Evolutionary conservation across 805 yeast genomes (phyloP), one percentile per base, ranked within the genome.

Genomic region (Maudiozyma bulderi): DNA sequence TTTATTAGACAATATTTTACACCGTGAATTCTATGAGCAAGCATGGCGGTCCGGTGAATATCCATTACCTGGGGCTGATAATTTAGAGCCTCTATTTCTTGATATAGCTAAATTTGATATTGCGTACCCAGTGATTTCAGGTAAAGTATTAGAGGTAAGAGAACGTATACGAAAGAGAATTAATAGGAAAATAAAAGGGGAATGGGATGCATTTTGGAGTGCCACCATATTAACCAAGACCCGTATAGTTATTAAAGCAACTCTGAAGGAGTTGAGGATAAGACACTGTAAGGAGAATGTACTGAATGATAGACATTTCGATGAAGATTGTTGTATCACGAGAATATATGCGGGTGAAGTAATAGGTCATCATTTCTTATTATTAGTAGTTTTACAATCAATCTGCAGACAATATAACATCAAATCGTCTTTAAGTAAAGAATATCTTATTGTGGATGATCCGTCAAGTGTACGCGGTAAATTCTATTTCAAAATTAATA

Each of bases 311-410:
- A 38, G 14, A 38, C 14, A 38, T 35, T 52, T 11, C 49, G 28
- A 51, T 3, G 65, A 63, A 35, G 61, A 59, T 44, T 52, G 54
- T 35, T 53, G 59, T 51, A 34, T 61, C 14, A 40, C 59, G 13
- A 48, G 66, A 43, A 50, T 63, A 2, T 63, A 61, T 46, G 53
- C 64, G 1, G 55, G 60, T 6, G 63, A 61, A 33, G 44, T 52
- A 3, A 51, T 44, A 20, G 65, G 66, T 3, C 54, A 54, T 34
- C 56, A 59, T 8, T 44, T 61, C 7, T 30, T 59, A 2, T 40
- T 57, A 4, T 50, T 61, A 6, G 50, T 58, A 5, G 61, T 63
- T 11, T 47, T 63, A 14, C 65, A 63, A 42, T 45, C 52, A 4
- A 26, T 60, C 15, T 50, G 39, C 52, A 10, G 39, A 10, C 30